phyloP scores from a whole-genome alignment of 2,329 filamentous ascomycete genomes.

The Colletotrichum magnum region DNA sequence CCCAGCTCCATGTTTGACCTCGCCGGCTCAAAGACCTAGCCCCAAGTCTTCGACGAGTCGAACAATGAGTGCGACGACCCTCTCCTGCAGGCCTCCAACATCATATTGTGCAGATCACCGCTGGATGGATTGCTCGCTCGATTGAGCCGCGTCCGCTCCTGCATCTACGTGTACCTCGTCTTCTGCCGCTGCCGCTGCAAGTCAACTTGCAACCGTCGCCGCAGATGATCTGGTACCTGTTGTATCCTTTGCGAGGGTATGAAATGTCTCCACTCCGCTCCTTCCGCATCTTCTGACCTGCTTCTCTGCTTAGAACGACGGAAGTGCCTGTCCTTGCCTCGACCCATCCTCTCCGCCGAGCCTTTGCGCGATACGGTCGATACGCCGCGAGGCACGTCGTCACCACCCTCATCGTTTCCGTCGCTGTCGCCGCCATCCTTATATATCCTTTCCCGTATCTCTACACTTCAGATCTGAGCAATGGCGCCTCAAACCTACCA shows the following conservation, averaged over 20 bases:
- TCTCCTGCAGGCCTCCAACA: constrained; percentile 20
- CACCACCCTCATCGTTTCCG: constrained; percentile 80
- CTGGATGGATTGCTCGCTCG: constrained; percentile 33
- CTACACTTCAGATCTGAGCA: constrained; percentile 79
- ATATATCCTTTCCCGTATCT: constrained; percentile 84
- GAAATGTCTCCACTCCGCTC: constrained; percentile 50
- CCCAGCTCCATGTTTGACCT: constrained; percentile 18
- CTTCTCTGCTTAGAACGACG: constrained; percentile 70
- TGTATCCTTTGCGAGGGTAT: constrained; percentile 84
- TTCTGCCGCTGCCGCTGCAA: constrained; percentile 36
- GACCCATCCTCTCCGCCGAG: constrained; percentile 74
- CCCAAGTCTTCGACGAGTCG: constrained; percentile 15
- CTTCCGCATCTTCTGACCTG: constrained; percentile 22
- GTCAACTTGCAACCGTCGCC: constrained; percentile 39
- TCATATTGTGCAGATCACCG: constrained; percentile 10
- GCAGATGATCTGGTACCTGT: constrained; percentile 81
- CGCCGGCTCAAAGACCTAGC: constrained; percentile 14
- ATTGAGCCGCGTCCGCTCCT: constrained; percentile 24
- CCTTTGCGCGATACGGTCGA: constrained; percentile 78
- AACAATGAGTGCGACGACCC: constrained; percentile 33
- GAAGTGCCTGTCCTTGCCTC: constrained; percentile 77
- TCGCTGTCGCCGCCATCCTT: constrained; percentile 77
- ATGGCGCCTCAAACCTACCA: constrained; percentile 79
- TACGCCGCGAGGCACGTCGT: constrained; percentile 81
- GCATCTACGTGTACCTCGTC: constrained; percentile 25